A percentile compares a stretch with the other conserved stretches of the same genome.
phyloP scores from a whole-genome alignment of 139 green algal species.

The Deuterostichococcus epilithicus region DNA sequence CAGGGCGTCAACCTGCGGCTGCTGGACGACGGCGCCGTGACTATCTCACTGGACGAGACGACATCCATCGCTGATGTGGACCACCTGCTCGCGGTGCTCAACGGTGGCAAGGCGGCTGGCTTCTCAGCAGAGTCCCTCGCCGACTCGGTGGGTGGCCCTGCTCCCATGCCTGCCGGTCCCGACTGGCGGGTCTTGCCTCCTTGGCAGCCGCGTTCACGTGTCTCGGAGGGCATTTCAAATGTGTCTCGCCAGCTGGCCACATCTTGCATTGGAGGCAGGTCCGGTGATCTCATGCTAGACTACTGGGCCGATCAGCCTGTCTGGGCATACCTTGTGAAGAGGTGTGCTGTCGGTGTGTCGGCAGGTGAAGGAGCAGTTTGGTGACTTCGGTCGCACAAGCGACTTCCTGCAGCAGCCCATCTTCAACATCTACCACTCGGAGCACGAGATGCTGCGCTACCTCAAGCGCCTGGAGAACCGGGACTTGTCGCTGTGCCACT shows the following conservation, averaged over 20 bases:
- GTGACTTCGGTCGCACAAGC: conserved; percentile 50
- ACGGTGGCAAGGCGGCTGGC: conserved; percentile 44
- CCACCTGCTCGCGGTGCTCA: conserved; percentile 73
- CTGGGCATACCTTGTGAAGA: no score
- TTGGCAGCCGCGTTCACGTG: no score
- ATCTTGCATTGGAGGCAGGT: no score
- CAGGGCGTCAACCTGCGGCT: conserved; percentile 82
- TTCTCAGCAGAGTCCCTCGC: conserved; percentile 81
- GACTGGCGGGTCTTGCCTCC: no score
- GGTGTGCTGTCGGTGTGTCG: background rate
- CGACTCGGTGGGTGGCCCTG: conserved; percentile 29
- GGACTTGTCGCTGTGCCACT: conserved; percentile 93
- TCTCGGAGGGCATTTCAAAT: no score
- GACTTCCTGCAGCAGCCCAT: conserved; percentile 79
- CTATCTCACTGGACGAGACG: conserved; percentile 92
- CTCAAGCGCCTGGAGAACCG: conserved; percentile 95
- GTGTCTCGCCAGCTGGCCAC: no score
- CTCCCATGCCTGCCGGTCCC: no score
- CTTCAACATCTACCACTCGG: conserved; percentile 92
- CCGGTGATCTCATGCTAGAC: no score
- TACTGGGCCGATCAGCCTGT: no score
- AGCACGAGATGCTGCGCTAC: conserved; percentile 95
- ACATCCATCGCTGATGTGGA: conserved; percentile 85
- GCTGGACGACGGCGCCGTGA: conserved; percentile 64
- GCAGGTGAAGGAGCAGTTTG: conserved; percentile 37